Conservation (phyloP, 176 grass and related monocot species). For the Triticum monococcum region DNA sequence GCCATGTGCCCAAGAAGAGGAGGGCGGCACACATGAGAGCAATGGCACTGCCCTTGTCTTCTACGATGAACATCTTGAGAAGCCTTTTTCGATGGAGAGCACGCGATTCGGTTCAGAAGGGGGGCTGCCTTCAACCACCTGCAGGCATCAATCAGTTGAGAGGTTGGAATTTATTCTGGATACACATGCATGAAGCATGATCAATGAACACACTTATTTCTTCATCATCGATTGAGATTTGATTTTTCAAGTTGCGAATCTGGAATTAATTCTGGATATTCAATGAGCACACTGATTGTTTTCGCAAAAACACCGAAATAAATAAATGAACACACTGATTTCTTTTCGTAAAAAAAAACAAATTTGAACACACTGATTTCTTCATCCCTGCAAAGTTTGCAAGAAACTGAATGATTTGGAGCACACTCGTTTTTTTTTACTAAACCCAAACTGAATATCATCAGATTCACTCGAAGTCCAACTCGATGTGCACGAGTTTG, state of each 20-base stretch:
- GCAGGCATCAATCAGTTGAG: background rate
- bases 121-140: constrained; percentile 14
- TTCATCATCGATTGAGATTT: background rate
- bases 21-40: constrained; percentile 65
- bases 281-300: background rate
- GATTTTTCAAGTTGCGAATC: background rate
- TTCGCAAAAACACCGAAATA: too few species aligned
- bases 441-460: background rate
- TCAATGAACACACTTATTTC: background rate
- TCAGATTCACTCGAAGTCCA: background rate
- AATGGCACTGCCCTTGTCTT: constrained; percentile 72
- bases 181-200: background rate
- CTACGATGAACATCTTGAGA: constrained; percentile 52
- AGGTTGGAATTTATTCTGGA: background rate
- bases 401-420: too few species aligned
- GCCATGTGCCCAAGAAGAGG: constrained; percentile 69
- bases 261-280: background rate
- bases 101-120: background rate
- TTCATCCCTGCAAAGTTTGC: too few species aligned
- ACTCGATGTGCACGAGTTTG: constrained; percentile 23
- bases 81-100: background rate
- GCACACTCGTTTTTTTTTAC: too few species aligned
- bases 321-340: too few species aligned
- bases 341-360: too few species aligned
- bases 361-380: too few species aligned